These are phyloP conservation scores for Xylaria flabelliformis DNA, from an alignment of 495 filamentous ascomycete species.

Conservation along the genomic window DNA sequence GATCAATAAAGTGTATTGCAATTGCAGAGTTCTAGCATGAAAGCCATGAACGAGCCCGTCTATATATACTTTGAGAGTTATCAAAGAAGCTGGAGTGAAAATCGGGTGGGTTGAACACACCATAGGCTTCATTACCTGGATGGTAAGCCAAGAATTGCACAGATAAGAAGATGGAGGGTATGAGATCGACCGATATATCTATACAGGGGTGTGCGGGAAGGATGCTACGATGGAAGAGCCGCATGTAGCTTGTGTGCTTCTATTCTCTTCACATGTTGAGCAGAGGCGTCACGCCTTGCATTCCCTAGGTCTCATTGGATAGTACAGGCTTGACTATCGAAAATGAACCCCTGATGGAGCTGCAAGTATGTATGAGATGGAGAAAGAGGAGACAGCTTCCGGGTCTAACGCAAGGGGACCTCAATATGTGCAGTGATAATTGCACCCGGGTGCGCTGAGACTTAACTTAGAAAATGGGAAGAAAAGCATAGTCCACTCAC, in stretches of 20 bases:
- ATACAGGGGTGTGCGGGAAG: constrained; percentile 1
- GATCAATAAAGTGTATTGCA: not conserved
- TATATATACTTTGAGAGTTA: constrained; percentile 1
- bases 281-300: constrained; percentile 5
- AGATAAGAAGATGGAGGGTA: constrained; percentile 23
- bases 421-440: not conserved
- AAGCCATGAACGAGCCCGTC: not conserved
- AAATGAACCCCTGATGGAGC: not conserved
- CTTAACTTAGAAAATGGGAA: constrained; percentile 1
- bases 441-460: not conserved
- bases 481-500: constrained; percentile 12
- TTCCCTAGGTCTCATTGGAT: not conserved
- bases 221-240: constrained; percentile 17
- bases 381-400: not conserved
- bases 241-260: constrained; percentile 18
- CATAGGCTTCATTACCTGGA: not conserved
- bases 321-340: not conserved
- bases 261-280: not conserved
- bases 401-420: not conserved
- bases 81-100: not conserved
- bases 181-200: constrained; percentile 3
- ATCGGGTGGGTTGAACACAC: not conserved
- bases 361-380: not conserved
- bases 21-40: not conserved
- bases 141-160: not conserved